Conservation (phyloP, 768 basidiomycete species). For the Termitomyces sp. region DNA sequence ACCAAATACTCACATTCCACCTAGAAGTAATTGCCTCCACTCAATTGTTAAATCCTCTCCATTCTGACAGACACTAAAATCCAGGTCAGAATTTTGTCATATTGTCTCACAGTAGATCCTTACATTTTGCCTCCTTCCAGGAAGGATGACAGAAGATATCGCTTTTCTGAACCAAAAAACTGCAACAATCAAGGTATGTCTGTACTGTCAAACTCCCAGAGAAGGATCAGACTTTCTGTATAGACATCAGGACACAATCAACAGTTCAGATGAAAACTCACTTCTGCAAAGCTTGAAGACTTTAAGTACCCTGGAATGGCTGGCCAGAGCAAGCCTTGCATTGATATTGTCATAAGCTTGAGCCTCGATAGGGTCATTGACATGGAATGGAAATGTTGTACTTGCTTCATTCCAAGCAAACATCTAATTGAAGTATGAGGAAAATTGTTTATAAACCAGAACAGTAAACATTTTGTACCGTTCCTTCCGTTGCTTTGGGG, state of each 20-base stretch:
- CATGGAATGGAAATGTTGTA: neutral
- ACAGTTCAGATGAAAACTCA: neutral
- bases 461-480: neutral
- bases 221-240: neutral
- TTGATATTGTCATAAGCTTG: neutral
- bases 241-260: too few relatives aligned
- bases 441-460: neutral
- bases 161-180: neutral
- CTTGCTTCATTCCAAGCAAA: neutral
- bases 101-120: neutral
- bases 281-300: neutral
- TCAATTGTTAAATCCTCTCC: too few relatives aligned
- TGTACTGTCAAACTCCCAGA: neutral
- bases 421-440: neutral
- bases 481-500: neutral
- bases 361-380: neutral
- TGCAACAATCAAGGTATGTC: neutral
- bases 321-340: neutral
- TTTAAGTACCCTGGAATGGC: neutral
- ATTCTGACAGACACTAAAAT: too few relatives aligned
- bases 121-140: constrained; percentile 8
- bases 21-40: too few relatives aligned
- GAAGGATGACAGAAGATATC: neutral
- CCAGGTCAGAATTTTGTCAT: too few relatives aligned
- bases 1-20: too few relatives aligned